A percentile compares a stretch with the other conserved stretches of the same genome.
Conservation (phyloP, 169 alveolate genomes). For the Blepharisma undulans region DNA sequence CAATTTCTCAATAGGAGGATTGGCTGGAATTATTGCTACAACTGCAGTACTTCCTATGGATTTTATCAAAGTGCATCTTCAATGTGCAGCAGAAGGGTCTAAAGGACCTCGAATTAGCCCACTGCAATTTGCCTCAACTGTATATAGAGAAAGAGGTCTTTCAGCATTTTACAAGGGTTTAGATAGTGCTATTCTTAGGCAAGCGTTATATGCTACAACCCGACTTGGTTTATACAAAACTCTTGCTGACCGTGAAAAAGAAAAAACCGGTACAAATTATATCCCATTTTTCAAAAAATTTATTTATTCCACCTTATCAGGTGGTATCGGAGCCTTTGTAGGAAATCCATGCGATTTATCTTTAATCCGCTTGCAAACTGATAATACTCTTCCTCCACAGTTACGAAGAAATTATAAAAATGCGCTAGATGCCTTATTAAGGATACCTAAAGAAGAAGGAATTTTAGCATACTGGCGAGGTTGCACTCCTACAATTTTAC, state of each 20-base stretch:
- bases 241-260: conserved; percentile 79
- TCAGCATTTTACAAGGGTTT: conserved; percentile 89
- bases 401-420: conserved; percentile 91
- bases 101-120: conserved; percentile 62
- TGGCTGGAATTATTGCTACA: background rate
- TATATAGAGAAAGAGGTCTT: conserved; percentile 65
- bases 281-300: conserved; percentile 89
- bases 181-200: conserved; percentile 94
- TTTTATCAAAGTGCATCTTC: conserved; percentile 68
- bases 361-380: conserved; percentile 91
- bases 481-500: conserved; percentile 92
- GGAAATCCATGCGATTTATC: conserved; percentile 98
- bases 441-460: conserved; percentile 93
- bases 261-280: conserved; percentile 59
- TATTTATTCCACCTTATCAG: conserved; percentile 90
- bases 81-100: conserved; percentile 72
- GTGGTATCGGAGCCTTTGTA: conserved; percentile 93
- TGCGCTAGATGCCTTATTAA: conserved; percentile 70
- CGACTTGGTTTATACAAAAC: conserved; percentile 94
- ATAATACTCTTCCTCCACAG: conserved; percentile 91
- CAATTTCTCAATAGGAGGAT: background rate
- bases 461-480: conserved; percentile 94
- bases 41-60: conserved; percentile 78
- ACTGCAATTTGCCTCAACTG: conserved; percentile 59
- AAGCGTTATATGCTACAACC: conserved; percentile 93